phyloP scores from a whole-genome alignment of 805 yeast species.

The Candida andamanensis region DNA sequence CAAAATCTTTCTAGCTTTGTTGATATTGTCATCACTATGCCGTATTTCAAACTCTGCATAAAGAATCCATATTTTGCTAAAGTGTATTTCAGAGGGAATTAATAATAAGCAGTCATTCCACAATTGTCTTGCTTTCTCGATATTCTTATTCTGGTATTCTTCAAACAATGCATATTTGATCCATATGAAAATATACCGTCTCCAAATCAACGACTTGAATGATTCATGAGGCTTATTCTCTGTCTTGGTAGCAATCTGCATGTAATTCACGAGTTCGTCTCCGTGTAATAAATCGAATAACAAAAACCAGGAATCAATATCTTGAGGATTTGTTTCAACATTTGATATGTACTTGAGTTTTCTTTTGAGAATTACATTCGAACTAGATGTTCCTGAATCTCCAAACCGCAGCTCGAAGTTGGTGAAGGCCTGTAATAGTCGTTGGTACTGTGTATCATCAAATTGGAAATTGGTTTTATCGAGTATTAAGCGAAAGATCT shows the following conservation, averaged over 20 bases:
- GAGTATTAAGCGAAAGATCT: conserved; percentile 50
- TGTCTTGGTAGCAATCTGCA: conserved; percentile 38
- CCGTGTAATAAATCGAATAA: conserved; percentile 51
- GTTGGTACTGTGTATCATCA: conserved; percentile 27
- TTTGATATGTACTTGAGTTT: conserved; percentile 48
- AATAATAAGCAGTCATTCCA: conserved; percentile 47
- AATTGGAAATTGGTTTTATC: conserved; percentile 19
- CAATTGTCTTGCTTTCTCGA: conserved; percentile 41
- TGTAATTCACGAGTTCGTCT: conserved; percentile 21
- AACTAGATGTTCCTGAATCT: conserved; percentile 48
- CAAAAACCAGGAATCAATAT: conserved; percentile 83
- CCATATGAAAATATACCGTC: conserved; percentile 67
- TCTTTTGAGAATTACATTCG: conserved; percentile 44
- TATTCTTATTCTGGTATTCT: conserved; percentile 45
- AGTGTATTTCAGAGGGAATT: conserved; percentile 57
- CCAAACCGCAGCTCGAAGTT: conserved; percentile 68
- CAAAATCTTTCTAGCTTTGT: conserved; percentile 57
- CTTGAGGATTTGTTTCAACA: conserved; percentile 43
- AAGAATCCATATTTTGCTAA: conserved; percentile 68
- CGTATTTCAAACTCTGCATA: conserved; percentile 73
- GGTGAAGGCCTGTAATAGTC: conserved; percentile 36
- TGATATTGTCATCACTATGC: conserved; percentile 33
- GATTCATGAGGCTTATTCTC: conserved; percentile 28
- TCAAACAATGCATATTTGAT: conserved; percentile 56
- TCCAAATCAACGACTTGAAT: conserved; percentile 48